phyloP scores from a whole-genome alignment of 164 flowering plant genomes.

The Kalanchoe fedtschenkoi region DNA sequence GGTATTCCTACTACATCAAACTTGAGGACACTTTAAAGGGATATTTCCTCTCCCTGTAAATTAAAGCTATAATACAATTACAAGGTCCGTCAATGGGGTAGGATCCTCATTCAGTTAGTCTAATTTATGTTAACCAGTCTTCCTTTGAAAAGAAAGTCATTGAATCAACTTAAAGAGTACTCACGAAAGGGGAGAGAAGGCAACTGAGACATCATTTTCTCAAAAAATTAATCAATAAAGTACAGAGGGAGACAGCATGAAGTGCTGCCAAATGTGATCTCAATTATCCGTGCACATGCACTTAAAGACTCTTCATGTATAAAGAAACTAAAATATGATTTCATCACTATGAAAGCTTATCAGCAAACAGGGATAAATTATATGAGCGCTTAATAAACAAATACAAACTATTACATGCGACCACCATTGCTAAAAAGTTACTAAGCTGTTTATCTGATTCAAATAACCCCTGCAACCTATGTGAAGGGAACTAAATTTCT shows the following conservation, averaged over 20 bases:
- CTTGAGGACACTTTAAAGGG: not conserved
- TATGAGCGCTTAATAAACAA: too few species aligned
- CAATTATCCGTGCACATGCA: not conserved
- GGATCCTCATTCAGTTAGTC: not conserved
- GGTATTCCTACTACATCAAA: not conserved
- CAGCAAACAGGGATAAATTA: not conserved
- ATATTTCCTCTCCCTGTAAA: not conserved
- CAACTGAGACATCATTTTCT: not conserved
- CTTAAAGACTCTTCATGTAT: not conserved
- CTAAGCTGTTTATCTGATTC: too few species aligned
- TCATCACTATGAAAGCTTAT: not conserved
- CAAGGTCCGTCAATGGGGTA: not conserved
- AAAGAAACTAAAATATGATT: not conserved
- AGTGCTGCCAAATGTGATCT: not conserved
- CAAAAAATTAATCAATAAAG: not conserved
- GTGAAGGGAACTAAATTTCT: too few species aligned
- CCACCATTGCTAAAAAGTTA: too few species aligned
- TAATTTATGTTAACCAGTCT: not conserved
- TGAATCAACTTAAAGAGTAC: not conserved
- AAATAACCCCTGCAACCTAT: too few species aligned
- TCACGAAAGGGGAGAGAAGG: not conserved
- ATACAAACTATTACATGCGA: too few species aligned
- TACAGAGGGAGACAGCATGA: not conserved
- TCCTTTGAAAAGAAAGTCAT: not conserved
- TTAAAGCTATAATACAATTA: not conserved